Base-by-base conservation (phyloP, 345 rosid species). In the Gossypium thurberi region DNA sequence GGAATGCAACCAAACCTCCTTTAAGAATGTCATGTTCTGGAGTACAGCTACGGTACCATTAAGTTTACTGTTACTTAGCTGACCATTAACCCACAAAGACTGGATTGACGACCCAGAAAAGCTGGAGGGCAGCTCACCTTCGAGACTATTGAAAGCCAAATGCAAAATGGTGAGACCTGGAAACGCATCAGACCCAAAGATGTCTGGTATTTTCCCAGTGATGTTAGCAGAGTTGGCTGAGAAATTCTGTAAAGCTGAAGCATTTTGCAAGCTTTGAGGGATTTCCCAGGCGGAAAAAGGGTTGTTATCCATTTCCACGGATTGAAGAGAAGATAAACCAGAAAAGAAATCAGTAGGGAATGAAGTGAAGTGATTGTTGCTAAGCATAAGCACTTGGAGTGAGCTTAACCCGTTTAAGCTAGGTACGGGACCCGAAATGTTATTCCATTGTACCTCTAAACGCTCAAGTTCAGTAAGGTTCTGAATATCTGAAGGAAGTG, bases 261-360 rank as follows among this genome's bases (percentile, higher is more conserved):
- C 63, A 59, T 59, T 59, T 25, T 59, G 37, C 63, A 59, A 59
- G 8, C 63, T 59, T 25, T 11, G 40, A 25, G 63, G 18, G 37
- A 59, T 25, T 59, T 59, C 63, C 63, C 63, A 59, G 17, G 63
- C 40, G 14, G 63, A 59, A 59, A 59, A 59, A 59, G 63, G 63
- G 63, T 59, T 59, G 40, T 59, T 59, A 25, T 59, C 63, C 25
- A 59, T 59, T 40, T 59, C 63, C 17, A 59, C 42, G 40, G 63
- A 59, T 12, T 13, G 63, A 59, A 59, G 63, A 59, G 63, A 59
- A 59, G 63, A 59, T 26, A 59, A 59, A 13, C 63, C 63, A 59
- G 40, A 11, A 13, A 59, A 59, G 17, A 59, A 59, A 59, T 26
- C 63, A 59, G 40, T 26, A n/a, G 63, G 63, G 17, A 26, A 59